Percentiles rank a stretch among this genome's conserved stretches.
These are phyloP conservation scores for Truncatella angustata DNA, from an alignment of 2,329 filamentous ascomycete species.

Conservation along the genomic window DNA sequence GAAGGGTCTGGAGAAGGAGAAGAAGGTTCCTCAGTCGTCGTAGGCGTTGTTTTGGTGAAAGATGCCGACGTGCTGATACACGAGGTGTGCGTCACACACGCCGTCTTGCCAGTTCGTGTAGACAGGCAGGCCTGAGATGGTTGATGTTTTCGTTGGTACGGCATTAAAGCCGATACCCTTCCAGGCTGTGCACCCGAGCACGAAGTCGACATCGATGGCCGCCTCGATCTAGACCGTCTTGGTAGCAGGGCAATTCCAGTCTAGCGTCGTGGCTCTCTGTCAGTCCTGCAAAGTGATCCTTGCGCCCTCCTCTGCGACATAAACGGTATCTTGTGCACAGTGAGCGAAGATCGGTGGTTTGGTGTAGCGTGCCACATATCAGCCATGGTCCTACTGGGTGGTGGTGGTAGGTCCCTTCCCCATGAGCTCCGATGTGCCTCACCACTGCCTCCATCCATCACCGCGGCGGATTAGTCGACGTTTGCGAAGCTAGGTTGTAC, in stretches of 20 bases:
- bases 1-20: no score
- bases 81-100: no score
- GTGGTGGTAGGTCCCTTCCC: no score
- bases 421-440: no score
- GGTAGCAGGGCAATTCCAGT: not conserved
- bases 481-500: no score
- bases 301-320: not conserved
- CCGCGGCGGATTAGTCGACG: no score
- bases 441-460: no score
- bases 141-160: not conserved
- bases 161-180: not conserved
- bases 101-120: not conserved
- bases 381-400: no score
- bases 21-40: no score
- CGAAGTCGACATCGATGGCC: not conserved
- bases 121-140: not conserved
- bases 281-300: not conserved
- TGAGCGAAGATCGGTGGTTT: not conserved
- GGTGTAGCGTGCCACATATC: not conserved
- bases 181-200: not conserved
- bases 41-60: no score
- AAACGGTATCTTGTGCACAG: not conserved
- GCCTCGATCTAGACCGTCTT: not conserved
- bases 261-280: not conserved
- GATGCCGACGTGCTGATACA: no score